Evolutionary conservation across 2,329 filamentous ascomycete species (phyloP), one percentile per base, ranked within the genome.

Genomic region (Penicillium sp.): DNA sequence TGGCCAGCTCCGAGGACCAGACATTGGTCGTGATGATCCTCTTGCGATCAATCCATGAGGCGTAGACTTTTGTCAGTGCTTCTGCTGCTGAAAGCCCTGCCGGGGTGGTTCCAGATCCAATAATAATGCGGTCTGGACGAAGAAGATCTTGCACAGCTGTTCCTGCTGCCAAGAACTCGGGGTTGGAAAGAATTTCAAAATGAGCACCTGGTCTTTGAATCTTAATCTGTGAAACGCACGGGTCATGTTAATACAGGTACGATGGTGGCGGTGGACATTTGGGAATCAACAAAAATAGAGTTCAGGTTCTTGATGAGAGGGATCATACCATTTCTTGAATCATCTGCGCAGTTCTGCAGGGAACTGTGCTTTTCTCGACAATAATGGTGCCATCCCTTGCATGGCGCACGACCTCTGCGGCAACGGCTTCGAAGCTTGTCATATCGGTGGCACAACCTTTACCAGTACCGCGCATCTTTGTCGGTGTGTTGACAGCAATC

Each of bases 321-420:
- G n/a, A 25, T 51, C 83, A 76, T 76, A 91, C 86, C 65, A 88
- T 91, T 64, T 88, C 84, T 69, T 85, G 82, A 37, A 93, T 86
- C 52, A 87, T 84, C 66, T 91, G 83, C 1, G 89, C 89, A 6
- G 90, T 92, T 64, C 87, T 82, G 73, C 89, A 91, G 3, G 90
- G 91, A 30, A 93, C 90, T 0, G 91, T 94, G 56, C 86, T 89
- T 79, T 93, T 94, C 79, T 93, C 90, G 11, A 93, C 90, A 52
- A 94, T 86, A 58, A 93, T 90, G 59, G 88, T 87, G 57, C 87
- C 87, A 33, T 83, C 79, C 35, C 83, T 85, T 7, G 90, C 88
- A 64, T 88, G 81, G 68, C 85, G 81, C 16, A 89, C 90, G 38
- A 93, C 87, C 57, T 86, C 85, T 53, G 83, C 82, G 0, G 85